phyloP scores from a whole-genome alignment of 176 grass and related monocot genomes.

The Calamus simplicifolius region DNA sequence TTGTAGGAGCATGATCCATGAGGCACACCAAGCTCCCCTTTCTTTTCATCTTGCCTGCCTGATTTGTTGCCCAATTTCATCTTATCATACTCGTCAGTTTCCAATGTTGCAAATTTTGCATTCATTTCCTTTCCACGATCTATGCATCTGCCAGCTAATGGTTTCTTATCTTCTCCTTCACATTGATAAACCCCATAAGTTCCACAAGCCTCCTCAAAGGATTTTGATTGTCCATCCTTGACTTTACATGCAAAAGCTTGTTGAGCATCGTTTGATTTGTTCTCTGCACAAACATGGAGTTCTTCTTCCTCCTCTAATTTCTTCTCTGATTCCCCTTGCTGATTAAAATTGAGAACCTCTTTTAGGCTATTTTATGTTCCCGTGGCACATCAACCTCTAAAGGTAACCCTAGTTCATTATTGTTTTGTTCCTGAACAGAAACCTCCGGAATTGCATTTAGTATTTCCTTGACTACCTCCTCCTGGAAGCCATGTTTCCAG shows the following conservation, averaged over 20 bases:
- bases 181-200: neutral
- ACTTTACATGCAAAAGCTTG: neutral
- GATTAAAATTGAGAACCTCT: neutral
- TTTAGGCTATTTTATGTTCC: neutral
- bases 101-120: neutral
- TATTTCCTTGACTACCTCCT: constrained; percentile 1
- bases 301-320: neutral
- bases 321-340: neutral
- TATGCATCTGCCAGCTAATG: neutral
- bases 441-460: neutral
- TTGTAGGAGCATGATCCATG: neutral
- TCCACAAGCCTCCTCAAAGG: neutral
- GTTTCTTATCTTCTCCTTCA: constrained; percentile 1
- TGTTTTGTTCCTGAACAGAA: neutral
- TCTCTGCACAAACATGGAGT: neutral
- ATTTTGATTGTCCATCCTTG: neutral
- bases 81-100: neutral
- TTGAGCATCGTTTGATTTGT: neutral
- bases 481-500: neutral
- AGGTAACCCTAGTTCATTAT: neutral
- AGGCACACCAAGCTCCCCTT: neutral
- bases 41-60: neutral
- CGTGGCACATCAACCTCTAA: neutral
- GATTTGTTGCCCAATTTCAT: neutral
- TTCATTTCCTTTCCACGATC: neutral